Conservation (phyloP, 768 basidiomycete species). For the Calocybe indica region DNA sequence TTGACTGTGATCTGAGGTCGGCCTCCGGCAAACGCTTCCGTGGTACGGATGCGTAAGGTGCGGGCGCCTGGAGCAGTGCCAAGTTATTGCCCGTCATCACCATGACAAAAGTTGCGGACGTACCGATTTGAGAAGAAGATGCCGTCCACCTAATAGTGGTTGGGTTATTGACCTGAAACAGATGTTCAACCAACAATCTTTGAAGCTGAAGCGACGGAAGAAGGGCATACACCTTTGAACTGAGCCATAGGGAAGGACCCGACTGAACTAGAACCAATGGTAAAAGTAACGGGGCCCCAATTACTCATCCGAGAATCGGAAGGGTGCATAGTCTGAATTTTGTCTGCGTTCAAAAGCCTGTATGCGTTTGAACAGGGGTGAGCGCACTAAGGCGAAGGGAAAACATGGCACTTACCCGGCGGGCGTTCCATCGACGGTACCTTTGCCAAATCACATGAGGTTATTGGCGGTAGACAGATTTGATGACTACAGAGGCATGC, state of each 20-base stretch:
- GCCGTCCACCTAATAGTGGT: conserved; percentile 37
- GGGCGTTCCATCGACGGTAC: conserved; percentile 40
- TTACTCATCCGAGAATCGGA: conserved; percentile 39
- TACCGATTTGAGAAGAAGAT: conserved; percentile 36
- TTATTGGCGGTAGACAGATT: neutral
- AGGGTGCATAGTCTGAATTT: conserved; percentile 45
- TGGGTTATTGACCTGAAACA: conserved; percentile 32
- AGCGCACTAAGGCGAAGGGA: too few relatives aligned
- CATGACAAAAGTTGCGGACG: neutral
- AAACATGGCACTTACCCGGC: conserved; percentile 21
- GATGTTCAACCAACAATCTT: neutral
- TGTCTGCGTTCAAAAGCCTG: conserved; percentile 42
- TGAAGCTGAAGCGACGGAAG: neutral
- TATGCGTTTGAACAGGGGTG: conserved; percentile 2
- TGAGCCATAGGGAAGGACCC: conserved; percentile 47
- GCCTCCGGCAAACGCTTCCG: conserved; percentile 40
- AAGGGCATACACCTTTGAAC: conserved; percentile 28
- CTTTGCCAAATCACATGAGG: conserved; percentile 12
- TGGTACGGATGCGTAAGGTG: conserved; percentile 40
- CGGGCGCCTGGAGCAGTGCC: conserved; percentile 27
- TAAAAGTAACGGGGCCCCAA: conserved; percentile 43
- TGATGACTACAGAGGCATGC: neutral
- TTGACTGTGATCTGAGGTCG: conserved; percentile 40
- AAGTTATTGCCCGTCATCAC: neutral
- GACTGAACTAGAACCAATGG: conserved; percentile 31